These are phyloP conservation scores for Colletotrichum neosansevieriae DNA, from an alignment of 2,329 filamentous ascomycete species.

Conservation along the genomic window DNA sequence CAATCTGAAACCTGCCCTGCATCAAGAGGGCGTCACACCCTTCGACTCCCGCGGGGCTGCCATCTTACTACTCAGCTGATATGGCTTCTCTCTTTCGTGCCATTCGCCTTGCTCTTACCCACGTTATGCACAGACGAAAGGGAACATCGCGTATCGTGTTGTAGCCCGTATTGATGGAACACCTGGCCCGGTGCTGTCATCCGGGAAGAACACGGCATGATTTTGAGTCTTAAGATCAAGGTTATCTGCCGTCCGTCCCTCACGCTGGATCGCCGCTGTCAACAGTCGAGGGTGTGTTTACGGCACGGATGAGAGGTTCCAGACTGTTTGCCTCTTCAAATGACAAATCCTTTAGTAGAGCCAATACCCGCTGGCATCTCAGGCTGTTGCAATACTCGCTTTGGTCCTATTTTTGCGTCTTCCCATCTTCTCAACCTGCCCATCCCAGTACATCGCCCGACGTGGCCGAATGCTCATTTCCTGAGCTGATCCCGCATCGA, in stretches of 20 bases:
- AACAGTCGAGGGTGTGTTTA: constrained; percentile 15
- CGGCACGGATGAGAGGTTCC: constrained; percentile 9
- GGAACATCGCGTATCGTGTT: constrained; percentile 20
- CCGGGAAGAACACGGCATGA: constrained; percentile 21
- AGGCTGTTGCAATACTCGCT: not conserved
- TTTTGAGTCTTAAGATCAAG: constrained; percentile 10
- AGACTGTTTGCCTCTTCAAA: not conserved
- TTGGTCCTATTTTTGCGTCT: constrained; percentile 4
- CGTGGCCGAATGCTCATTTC: constrained; percentile 31
- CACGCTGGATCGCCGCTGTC: constrained; percentile 30
- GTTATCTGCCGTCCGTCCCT: constrained; percentile 11
- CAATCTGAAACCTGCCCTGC: constrained; percentile 41
- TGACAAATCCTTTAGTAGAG: not conserved
- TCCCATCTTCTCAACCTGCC: not conserved
- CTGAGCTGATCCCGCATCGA: constrained; percentile 24
- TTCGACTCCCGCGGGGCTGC: constrained; percentile 15
- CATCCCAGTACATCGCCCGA: not conserved
- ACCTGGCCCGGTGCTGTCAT: constrained; percentile 30
- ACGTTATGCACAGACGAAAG: constrained; percentile 33
- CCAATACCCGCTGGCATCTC: constrained; percentile 13
- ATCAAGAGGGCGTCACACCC: constrained; percentile 34
- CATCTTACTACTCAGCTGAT: constrained; percentile 17
- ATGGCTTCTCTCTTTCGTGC: not conserved
- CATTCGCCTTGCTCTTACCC: constrained; percentile 6
- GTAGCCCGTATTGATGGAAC: constrained; percentile 13